Base-by-base conservation (phyloP, 23 red algal species). In the Gracilaria domingensis region DNA sequence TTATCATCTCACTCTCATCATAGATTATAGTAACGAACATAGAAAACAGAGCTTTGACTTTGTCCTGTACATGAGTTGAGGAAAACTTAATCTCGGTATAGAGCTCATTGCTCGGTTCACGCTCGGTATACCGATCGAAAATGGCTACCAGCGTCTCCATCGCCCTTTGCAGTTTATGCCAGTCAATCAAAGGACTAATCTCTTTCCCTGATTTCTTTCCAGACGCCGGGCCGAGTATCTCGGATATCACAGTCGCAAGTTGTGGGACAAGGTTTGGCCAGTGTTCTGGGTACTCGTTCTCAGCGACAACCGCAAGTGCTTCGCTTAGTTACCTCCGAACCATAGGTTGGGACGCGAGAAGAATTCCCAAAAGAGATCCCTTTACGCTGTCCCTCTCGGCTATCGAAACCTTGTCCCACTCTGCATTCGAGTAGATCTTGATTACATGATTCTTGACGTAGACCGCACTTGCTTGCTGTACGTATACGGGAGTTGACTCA, bases 361-460 rank as follows among this genome's bases (percentile, higher is more conserved):
- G 48, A 20, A 93, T 81, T 38, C 76, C 71, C 20, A 96, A 29
- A 0, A 96, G 44, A 30, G 70, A 37, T 32, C 48, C 81, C 59
- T 93, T 88, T 16, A 96, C 42, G 75, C 54, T 60, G 44, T 90
- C 91, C 45, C 85, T n/a, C 38, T 95, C 91, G 17, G 36, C 75
- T 17, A 49, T n/a, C 5, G 62, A 48, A 4, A 65, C 47, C 29
- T 62, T 78, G 13, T 77, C 66, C 80, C 89, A 83, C 18, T 83
- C 89, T 35, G 71, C 67, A 18, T 93, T 90, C 72, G 84, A 88
- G 72, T 95, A 99, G 11, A 42, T 50, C 17, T 93, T 64, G 57
- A 79, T 48, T 37, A 91, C 69, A 56, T 87, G 74, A 66, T 99
- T 99, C 69, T 99, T 99, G 25, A 99, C 21, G 75, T 96, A 99